A percentile compares a stretch with the other conserved stretches of the same genome.
Conservation (phyloP, 805 yeast genomes). For the Teunomyces cretensis region DNA sequence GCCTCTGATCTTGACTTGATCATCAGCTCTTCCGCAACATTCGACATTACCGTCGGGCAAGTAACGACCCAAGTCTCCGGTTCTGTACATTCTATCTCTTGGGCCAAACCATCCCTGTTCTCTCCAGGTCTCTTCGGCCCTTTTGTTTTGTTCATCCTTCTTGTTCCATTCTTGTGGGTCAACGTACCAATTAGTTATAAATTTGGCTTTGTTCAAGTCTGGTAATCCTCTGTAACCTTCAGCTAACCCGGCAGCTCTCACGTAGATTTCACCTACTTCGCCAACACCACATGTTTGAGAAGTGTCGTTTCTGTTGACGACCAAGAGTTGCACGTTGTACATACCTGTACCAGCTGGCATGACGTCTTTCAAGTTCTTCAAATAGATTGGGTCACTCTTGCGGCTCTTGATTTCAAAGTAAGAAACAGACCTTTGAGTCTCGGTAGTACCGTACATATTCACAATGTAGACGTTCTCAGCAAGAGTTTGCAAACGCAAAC, state of each 20-base stretch:
- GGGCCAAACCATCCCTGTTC: constrained; percentile 83
- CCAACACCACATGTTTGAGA: constrained; percentile 96
- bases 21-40: constrained; percentile 98
- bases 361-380: constrained; percentile 84
- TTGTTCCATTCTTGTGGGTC: constrained; percentile 61
- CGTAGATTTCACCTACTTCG: constrained; percentile 97
- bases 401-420: constrained; percentile 85
- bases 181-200: constrained; percentile 88
- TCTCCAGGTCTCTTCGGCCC: constrained; percentile 62
- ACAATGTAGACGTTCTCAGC: constrained; percentile 89
- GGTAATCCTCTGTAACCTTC: constrained; percentile 95
- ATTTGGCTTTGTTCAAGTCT: constrained; percentile 83
- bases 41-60: constrained; percentile 97
- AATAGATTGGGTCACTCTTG: constrained; percentile 63
- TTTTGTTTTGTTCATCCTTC: constrained; percentile 46
- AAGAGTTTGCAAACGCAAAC: constrained; percentile 85
- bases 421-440: constrained; percentile 97
- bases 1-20: constrained; percentile 97
- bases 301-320: constrained; percentile 86
- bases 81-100: constrained; percentile 91
- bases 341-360: constrained; percentile 99
- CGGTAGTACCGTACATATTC: constrained; percentile 99
- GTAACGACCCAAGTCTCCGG: constrained; percentile 97
- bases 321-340: constrained; percentile 90
- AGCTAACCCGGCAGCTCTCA: constrained; percentile 96